Percentiles rank a stretch among this genome's conserved stretches.
Evolutionary conservation across 352 stramenopile species (phyloP).

Genomic region (Blastocystis sp.): DNA sequence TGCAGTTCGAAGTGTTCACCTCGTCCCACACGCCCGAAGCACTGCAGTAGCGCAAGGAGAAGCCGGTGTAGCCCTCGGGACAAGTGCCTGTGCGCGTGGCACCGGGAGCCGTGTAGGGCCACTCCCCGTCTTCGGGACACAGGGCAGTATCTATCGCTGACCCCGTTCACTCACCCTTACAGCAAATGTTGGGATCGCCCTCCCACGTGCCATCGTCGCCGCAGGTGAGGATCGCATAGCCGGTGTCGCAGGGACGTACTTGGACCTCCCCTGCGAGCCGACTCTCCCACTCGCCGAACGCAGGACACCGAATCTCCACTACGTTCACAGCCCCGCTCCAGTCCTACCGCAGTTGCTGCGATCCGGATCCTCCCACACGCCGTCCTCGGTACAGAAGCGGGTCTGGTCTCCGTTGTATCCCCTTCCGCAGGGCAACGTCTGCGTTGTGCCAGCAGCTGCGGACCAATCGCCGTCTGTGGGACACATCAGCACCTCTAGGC

Average conservation of each 20-base stretch:
- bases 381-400: background rate
- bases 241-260: background rate
- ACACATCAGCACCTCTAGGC: constrained; percentile 6
- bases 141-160: background rate
- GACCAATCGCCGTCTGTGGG: constrained; percentile 28
- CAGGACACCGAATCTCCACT: constrained; percentile 22
- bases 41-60: background rate
- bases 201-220: background rate
- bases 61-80: constrained; percentile 10
- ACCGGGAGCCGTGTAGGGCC: constrained; percentile 27
- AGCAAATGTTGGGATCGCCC: constrained; percentile 14
- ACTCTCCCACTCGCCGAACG: constrained; percentile 15
- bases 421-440: background rate
- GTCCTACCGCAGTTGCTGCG: background rate
- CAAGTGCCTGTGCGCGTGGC: background rate
- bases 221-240: constrained; percentile 23
- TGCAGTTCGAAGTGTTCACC: constrained; percentile 21
- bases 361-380: constrained; percentile 14
- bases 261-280: background rate
- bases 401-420: constrained; percentile 28
- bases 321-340: background rate
- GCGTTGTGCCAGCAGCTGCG: background rate
- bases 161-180: background rate
- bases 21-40: constrained; percentile 10
- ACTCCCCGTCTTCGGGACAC: constrained; percentile 38